Percentiles rank a stretch among this genome's conserved stretches.
These are phyloP conservation scores for Alternaria triticina DNA, from an alignment of 2,329 filamentous ascomycete species.

Conservation along the genomic window DNA sequence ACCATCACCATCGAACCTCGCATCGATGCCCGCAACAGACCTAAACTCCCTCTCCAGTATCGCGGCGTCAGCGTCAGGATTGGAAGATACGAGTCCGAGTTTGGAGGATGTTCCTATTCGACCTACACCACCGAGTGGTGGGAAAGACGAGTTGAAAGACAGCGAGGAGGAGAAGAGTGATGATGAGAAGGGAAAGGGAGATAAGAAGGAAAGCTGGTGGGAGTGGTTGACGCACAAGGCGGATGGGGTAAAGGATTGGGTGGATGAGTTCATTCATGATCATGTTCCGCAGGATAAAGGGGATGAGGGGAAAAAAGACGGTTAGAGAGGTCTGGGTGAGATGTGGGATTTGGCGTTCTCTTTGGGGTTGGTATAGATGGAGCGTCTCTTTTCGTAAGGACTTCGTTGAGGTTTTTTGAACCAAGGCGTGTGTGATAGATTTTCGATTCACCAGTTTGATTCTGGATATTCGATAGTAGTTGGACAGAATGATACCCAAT, in stretches of 20 bases:
- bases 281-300: slow-evolving; percentile 24
- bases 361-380: neutral
- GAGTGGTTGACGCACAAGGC: slow-evolving; percentile 47
- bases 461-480: neutral
- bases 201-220: slow-evolving; percentile 38
- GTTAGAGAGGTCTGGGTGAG: neutral
- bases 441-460: neutral
- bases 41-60: slow-evolving; percentile 29
- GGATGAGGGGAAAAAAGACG: neutral
- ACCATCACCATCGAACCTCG: slow-evolving; percentile 8
- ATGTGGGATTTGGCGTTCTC: neutral
- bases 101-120: neutral
- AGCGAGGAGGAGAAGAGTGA: neutral
- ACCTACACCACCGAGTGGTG: slow-evolving; percentile 17
- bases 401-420: neutral
- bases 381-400: neutral
- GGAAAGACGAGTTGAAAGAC: neutral
- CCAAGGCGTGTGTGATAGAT: neutral
- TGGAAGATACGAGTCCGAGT: slow-evolving; percentile 21
- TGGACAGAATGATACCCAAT: neutral
- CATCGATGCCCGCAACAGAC: slow-evolving; percentile 20
- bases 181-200: neutral
- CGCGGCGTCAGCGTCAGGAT: slow-evolving; percentile 27
- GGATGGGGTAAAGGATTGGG: slow-evolving; percentile 45
- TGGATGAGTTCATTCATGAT: slow-evolving; percentile 41